Evolutionary conservation across 306 rosid species (phyloP), one percentile per base, ranked within the genome.

Genomic region (Sicyos edulis): DNA sequence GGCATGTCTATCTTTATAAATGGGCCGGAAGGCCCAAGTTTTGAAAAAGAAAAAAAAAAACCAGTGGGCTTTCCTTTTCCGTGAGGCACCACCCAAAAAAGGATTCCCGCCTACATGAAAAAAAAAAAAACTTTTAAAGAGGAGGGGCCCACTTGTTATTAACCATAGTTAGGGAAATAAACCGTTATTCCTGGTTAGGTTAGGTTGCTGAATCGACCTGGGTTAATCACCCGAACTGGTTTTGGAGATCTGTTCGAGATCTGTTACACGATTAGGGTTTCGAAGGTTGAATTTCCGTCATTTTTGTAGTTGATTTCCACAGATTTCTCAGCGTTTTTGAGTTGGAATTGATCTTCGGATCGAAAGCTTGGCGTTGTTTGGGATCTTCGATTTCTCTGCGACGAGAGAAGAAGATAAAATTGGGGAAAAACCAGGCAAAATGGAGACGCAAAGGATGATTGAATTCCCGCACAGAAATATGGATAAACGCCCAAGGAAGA

Each of bases 401-500:
- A 70, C 14, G 60, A 57, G 54, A 15, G 20, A 63, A 32, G 68
- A 57, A 29, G 71, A 61, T 60, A 45, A 22, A 77, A 75, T 49
- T 55, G 61, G 52, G 66, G 72, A 56, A 73, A 84, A 63, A 75
- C 79, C 74, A 70, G 78, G 69, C 63, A 83, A 26, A 80, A 90
- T 86, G 93, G 93, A 88, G 84, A 90, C 89, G 19, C 89, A 90
- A 84, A 77, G 88, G 60, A 86, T 90, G 6, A 82, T 86, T 24
- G 93, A 88, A 56, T 83, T 90, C 52, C 91, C 91, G 22, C 91
- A 83, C 82, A 78, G 83, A 73, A 90, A 79, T 71, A 83, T 87
- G 86, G 96, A 90, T 54, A 90, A 86, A 83, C 86, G 93, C 15
- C 93, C 96, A 5, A 81, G 88, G 79, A 88, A 90, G 83, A 82